Evolutionary conservation across 805 yeast genomes (phyloP).

Genomic region (Starmerella asiatica): DNA sequence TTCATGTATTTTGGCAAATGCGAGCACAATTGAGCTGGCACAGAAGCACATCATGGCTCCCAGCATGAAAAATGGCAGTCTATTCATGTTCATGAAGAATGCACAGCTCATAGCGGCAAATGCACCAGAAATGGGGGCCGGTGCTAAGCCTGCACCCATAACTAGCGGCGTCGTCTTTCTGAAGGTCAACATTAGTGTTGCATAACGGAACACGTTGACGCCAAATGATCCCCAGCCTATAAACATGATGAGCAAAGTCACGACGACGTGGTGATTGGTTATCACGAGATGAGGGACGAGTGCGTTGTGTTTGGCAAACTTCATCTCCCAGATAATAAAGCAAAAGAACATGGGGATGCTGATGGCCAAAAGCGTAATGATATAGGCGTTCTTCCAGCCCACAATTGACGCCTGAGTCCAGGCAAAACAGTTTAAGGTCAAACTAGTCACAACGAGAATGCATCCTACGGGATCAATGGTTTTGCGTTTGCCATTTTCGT

Average conservation of each 20-base stretch:
- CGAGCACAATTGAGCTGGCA: conserved; percentile 17
- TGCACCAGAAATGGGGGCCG: conserved; percentile 42
- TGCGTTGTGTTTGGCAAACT: conserved; percentile 58
- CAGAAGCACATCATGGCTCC: conserved; percentile 43
- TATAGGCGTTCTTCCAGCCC: conserved; percentile 51
- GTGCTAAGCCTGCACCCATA: conserved; percentile 35
- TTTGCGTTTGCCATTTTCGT: conserved; percentile 23
- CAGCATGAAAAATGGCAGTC: conserved; percentile 39
- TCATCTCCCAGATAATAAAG: conserved; percentile 20
- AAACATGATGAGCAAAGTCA: conserved; percentile 38
- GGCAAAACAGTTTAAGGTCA: conserved; percentile 49
- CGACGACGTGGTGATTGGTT: conserved; percentile 28
- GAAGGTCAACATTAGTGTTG: conserved; percentile 39
- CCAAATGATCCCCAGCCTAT: conserved; percentile 78
- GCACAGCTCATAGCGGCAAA: conserved; percentile 45
- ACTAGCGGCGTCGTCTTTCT: conserved; percentile 36
- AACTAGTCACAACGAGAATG: conserved; percentile 41
- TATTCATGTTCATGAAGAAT: conserved; percentile 33
- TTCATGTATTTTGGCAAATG: conserved; percentile 38
- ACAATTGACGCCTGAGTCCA: conserved; percentile 63
- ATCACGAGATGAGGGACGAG: conserved; percentile 35
- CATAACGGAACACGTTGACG: conserved; percentile 51
- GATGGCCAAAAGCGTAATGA: conserved; percentile 39
- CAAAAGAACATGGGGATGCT: conserved; percentile 41
- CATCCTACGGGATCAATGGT: conserved; percentile 41